Percentiles rank a stretch among this genome's conserved stretches.
Evolutionary conservation across 2,329 filamentous ascomycete species (phyloP).

Genomic region (Aplosporella prunicola): DNA sequence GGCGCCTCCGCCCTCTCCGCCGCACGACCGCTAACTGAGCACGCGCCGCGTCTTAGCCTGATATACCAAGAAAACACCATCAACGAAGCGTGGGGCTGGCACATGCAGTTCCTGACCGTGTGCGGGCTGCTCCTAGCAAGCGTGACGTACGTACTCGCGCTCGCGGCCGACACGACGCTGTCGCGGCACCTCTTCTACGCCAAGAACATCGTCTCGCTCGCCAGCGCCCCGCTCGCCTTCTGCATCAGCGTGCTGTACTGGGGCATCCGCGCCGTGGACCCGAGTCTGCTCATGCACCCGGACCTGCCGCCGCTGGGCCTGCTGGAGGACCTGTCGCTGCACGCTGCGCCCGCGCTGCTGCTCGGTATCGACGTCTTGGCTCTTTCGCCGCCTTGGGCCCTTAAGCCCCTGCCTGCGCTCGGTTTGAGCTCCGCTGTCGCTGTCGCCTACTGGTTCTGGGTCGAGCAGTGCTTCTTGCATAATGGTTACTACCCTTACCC

Average conservation of each 20-base stretch:
- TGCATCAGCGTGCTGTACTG: slow-evolving; percentile 66
- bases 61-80: slow-evolving; percentile 2
- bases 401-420: slow-evolving; percentile 51
- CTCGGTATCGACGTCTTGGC: slow-evolving; percentile 57
- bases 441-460: slow-evolving; percentile 66
- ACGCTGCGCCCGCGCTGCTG: slow-evolving; percentile 56
- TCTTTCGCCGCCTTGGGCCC: slow-evolving; percentile 63
- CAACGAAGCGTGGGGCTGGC: slow-evolving; percentile 42
- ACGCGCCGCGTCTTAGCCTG: background rate
- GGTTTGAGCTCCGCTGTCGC: slow-evolving; percentile 50
- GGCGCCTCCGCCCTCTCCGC: too few species aligned
- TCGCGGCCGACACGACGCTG: slow-evolving; percentile 55
- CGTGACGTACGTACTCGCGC: slow-evolving; percentile 50
- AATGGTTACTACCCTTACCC: slow-evolving; percentile 80
- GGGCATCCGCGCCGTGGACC: slow-evolving; percentile 48
- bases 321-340: slow-evolving; percentile 35
- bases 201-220: slow-evolving; percentile 59
- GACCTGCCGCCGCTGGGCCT: slow-evolving; percentile 14
- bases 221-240: slow-evolving; percentile 59
- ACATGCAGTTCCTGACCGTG: slow-evolving; percentile 66
- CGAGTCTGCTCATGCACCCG: slow-evolving; percentile 7
- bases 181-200: slow-evolving; percentile 49
- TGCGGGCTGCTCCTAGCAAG: slow-evolving; percentile 47
- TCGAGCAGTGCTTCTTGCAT: slow-evolving; percentile 58
- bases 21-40: slow-evolving; percentile 13